Base-by-base conservation (phyloP, 306 rosid species). In the Quillaja saponaria region DNA sequence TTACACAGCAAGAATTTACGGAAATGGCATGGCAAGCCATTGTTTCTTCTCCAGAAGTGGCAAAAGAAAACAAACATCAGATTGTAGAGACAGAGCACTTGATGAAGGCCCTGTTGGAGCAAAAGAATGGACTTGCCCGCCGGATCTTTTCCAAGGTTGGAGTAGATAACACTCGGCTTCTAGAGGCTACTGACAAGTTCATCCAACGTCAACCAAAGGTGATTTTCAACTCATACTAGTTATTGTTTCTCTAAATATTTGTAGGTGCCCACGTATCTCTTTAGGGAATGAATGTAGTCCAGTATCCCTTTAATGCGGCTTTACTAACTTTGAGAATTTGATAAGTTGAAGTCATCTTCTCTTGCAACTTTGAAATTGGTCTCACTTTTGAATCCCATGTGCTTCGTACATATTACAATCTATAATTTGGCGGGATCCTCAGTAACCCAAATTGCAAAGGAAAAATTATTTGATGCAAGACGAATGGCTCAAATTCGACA, bases 1-100 rank as follows among this genome's bases (percentile, higher is more conserved):
- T 92, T 76, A 71, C 95, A 4, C 99, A 92, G 67, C 99, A 92
- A 55, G 99, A 92, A 10, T 92, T 92, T 68, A 92, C 99, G 5
- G 99, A 92, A 46, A 87, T 92, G 99, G 96, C 99, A 0, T 92
- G 99, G 99, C 99, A 92, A 77, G 88, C 83, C 0, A 83, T 92
- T 68, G 89, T 89, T 68, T 78, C 95, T 4, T 73, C 90, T 0
- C 99, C 99, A 6, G 99, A 92, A 74, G 91, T 92, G 63, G 99
- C 99, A 0, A 92, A 87, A 67, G 91, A 92, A 77, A 83, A 87
- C 78, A 92, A 92, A 71, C 99, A 92, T 83, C 99, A 92, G 76
- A 92, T 92, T 50, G 99, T 92, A 71, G 99, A 92, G 87, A 86
- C 96, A 8, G 99, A 92, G 71, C 99, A 92, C 81, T 71, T 92